A percentile compares a stretch with the other conserved stretches of the same genome.
Conservation (phyloP, 805 yeast genomes). For the Pichia cabralensis region DNA sequence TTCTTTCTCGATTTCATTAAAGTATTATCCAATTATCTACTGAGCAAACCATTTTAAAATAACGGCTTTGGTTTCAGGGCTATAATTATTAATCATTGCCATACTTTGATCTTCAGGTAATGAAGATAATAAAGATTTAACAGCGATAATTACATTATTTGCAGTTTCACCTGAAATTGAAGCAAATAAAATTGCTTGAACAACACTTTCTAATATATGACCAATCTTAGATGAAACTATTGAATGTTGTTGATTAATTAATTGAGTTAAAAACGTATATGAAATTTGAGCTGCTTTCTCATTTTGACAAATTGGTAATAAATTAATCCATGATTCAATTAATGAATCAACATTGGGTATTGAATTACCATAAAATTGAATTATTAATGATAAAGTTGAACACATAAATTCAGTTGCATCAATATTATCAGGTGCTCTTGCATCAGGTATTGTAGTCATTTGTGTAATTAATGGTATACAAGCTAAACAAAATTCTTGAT, state of each 20-base stretch:
- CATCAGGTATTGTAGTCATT: conserved; percentile 66
- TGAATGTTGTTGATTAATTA: conserved; percentile 60
- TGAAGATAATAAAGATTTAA: conserved; percentile 52
- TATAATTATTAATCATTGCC: conserved; percentile 50
- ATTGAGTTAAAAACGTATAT: conserved; percentile 62
- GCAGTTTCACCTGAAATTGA: conserved; percentile 67
- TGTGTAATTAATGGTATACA: conserved; percentile 69
- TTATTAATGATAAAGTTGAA: conserved; percentile 74
- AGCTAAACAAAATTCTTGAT: conserved; percentile 52
- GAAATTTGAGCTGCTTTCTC: conserved; percentile 82
- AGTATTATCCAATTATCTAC: too few species aligned
- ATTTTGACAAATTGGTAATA: conserved; percentile 77
- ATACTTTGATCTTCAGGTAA: conserved; percentile 65
- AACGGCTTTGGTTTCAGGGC: conserved; percentile 49
- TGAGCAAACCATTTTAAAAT: conserved; percentile 29
- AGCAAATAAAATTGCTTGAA: conserved; percentile 63
- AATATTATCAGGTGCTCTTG: conserved; percentile 75
- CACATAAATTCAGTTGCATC: conserved; percentile 82
- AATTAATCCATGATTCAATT: conserved; percentile 65
- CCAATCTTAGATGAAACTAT: conserved; percentile 43
- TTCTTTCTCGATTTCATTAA: too few species aligned
- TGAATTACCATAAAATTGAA: conserved; percentile 48
- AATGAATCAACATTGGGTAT: conserved; percentile 56
- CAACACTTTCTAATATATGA: conserved; percentile 54
- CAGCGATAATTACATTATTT: conserved; percentile 47